phyloP scores from a whole-genome alignment of 78 protist species.

The Diacronema lutheri region DNA sequence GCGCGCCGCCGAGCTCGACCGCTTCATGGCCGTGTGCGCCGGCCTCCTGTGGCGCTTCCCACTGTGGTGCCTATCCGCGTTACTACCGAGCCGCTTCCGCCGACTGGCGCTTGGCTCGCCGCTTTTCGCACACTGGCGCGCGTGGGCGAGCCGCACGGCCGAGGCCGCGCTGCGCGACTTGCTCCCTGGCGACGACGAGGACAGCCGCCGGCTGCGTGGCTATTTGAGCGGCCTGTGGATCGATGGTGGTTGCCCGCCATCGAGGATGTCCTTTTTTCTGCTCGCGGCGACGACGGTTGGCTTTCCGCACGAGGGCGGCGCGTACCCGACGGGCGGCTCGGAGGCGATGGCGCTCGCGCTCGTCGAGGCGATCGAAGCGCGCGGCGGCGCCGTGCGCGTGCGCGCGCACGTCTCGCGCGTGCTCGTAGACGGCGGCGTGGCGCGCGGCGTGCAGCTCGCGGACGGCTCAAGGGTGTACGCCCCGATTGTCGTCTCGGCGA shows the following conservation, averaged over 20 bases:
- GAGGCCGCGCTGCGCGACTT: not conserved
- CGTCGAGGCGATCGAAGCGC: not conserved
- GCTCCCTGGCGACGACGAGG: not conserved
- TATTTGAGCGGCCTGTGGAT: not conserved
- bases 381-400: slow-evolving; percentile 1
- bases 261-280: not conserved
- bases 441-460: not conserved
- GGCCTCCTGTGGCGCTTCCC: not conserved
- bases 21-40: not conserved
- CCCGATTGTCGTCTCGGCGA: not conserved
- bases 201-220: not conserved
- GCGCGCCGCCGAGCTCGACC: not conserved
- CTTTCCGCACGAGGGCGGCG: slow-evolving; percentile 1
- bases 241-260: not conserved
- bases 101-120: not conserved
- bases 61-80: not conserved
- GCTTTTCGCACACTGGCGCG: slow-evolving; percentile 4
- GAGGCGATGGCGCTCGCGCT: slow-evolving; percentile 11
- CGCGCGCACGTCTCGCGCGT: not conserved
- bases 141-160: not conserved
- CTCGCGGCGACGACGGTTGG: not conserved
- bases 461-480: not conserved
- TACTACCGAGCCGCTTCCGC: not conserved
- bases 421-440: not conserved
- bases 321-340: slow-evolving; percentile 17